A percentile compares a stretch with the other conserved stretches of the same genome.
Conservation (phyloP, 805 yeast species). For the Zygosaccharomyces pseudorouxii region DNA sequence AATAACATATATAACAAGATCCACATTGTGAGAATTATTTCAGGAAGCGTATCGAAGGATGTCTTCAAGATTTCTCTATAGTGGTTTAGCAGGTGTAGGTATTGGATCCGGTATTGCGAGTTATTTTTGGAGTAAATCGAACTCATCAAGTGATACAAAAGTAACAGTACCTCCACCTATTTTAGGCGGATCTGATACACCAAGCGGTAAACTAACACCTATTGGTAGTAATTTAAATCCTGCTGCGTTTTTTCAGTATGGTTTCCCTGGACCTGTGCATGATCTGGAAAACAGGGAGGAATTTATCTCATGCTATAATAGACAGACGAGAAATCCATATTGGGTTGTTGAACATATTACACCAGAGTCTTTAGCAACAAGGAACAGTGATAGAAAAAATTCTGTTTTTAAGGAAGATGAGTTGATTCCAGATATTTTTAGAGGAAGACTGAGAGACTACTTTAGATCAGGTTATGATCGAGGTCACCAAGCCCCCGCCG, state of each 20-base stretch:
- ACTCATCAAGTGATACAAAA: conserved; percentile 11
- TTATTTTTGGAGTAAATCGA: conserved; percentile 32
- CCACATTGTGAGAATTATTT: too few species aligned
- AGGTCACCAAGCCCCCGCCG: conserved; percentile 98
- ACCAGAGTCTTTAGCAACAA: conserved; percentile 53
- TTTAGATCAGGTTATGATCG: conserved; percentile 94
- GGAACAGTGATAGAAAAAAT: conserved; percentile 68
- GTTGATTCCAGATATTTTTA: conserved; percentile 64
- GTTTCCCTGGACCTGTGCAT: conserved; percentile 93
- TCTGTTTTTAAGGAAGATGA: conserved; percentile 88
- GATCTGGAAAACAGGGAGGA: conserved; percentile 72
- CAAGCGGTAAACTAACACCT: conserved; percentile 19
- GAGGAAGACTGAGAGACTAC: conserved; percentile 76
- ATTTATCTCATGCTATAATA: conserved; percentile 80
- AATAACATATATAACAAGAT: not conserved
- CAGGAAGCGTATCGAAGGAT: not conserved
- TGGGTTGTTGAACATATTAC: conserved; percentile 88
- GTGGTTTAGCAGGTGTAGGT: conserved; percentile 31
- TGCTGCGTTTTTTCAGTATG: conserved; percentile 78
- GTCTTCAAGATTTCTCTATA: not conserved
- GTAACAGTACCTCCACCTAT: conserved; percentile 10
- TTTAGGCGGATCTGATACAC: conserved; percentile 9
- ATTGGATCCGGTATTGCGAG: conserved; percentile 34
- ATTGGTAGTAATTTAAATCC: conserved; percentile 54
- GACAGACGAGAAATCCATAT: conserved; percentile 79